A percentile compares a stretch with the other conserved stretches of the same genome.
Evolutionary conservation across 164 flowering plant species (phyloP).

Genomic region (Santalum album): DNA sequence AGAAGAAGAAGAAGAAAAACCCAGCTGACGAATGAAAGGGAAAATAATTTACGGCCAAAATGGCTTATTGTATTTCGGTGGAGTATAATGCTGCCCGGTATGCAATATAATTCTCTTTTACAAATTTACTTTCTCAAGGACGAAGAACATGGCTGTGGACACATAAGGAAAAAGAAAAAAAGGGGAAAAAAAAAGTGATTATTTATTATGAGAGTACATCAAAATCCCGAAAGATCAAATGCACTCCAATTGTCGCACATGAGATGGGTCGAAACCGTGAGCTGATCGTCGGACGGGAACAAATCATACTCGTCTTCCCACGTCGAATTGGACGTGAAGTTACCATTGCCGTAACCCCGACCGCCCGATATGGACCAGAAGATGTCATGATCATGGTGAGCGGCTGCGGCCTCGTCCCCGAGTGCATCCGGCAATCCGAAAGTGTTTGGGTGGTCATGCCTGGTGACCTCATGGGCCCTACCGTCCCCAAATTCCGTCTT

Average conservation of each 20-base stretch:
- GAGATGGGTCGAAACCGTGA: slow-evolving; percentile 8
- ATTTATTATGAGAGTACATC: slow-evolving; percentile 7
- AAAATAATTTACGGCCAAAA: too few species aligned
- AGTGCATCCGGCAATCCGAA: slow-evolving; percentile 13
- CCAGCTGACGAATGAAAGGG: too few species aligned
- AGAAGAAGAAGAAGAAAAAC: too few species aligned
- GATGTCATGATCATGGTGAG: slow-evolving; percentile 5
- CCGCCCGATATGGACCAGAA: slow-evolving; percentile 17
- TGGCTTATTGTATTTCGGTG: too few species aligned
- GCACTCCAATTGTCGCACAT: slow-evolving; percentile 25
- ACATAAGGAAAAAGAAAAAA: too few species aligned
- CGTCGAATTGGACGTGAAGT: slow-evolving; percentile 14
- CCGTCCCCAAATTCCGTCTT: slow-evolving; percentile 1
- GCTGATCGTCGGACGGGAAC: slow-evolving; percentile 13
- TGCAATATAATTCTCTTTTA: too few species aligned
- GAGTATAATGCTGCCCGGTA: too few species aligned
- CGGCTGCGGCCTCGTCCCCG: slow-evolving; percentile 6
- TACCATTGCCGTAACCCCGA: not conserved
- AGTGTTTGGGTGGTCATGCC: not conserved
- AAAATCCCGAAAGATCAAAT: slow-evolving; percentile 24
- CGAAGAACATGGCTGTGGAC: too few species aligned
- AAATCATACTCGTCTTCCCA: slow-evolving; percentile 21
- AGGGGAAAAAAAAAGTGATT: too few species aligned
- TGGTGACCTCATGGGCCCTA: slow-evolving; percentile 4
- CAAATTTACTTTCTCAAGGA: too few species aligned